Base-by-base conservation (phyloP, 2,329 filamentous ascomycete genomes). In the Fusarium fujikuroi region DNA sequence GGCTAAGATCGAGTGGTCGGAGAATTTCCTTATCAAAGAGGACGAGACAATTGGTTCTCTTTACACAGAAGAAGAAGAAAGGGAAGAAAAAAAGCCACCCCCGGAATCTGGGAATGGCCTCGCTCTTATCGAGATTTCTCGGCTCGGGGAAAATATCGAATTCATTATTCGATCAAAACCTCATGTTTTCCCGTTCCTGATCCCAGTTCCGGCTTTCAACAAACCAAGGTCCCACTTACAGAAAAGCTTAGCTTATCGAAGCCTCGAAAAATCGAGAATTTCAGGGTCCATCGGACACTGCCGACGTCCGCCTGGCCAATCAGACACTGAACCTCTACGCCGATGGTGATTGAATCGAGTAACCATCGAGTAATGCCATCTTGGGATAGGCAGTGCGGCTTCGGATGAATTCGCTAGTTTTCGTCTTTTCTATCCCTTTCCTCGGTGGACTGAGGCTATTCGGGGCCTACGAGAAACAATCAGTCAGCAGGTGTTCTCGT, bases 261-360 rank as follows among this genome's bases (percentile, higher is more conserved):
- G 7, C 40, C 58, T 39, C 14, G 30, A 39, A 42, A 59, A 47
- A 58, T 58, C 46, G 43, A 36, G 39, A 47, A 58, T 47, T 54
- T 59, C 46, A 75, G 67, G 66, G 70, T 76, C 74, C 58, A 60
- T 76, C 76, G 76, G 76, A 77, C 69, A 44, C 75, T 63, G 76
- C 73, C 76, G 75, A 58, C 60, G 47, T 76, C 76, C 75, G 68
- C 28, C 47, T 30, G 40, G 32, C 77, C 77, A 79, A 79, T 79
- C 76, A 77, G 46, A 60, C 23, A 18, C 52, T 46, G 30, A 57
- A 34, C 25, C 61, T 60, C 60, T 56, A 44, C 18, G 53, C 75
- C 63, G 68, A 63, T 57, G 69, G 78, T 80, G 79, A 84, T 85
- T 84, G 74, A 67, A 85, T 85, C 83, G 84, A 85, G 83, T 85